A percentile compares a stretch with the other conserved stretches of the same genome.
phyloP scores from a whole-genome alignment of 441 rosid species.

The Erodium trifolium region DNA sequence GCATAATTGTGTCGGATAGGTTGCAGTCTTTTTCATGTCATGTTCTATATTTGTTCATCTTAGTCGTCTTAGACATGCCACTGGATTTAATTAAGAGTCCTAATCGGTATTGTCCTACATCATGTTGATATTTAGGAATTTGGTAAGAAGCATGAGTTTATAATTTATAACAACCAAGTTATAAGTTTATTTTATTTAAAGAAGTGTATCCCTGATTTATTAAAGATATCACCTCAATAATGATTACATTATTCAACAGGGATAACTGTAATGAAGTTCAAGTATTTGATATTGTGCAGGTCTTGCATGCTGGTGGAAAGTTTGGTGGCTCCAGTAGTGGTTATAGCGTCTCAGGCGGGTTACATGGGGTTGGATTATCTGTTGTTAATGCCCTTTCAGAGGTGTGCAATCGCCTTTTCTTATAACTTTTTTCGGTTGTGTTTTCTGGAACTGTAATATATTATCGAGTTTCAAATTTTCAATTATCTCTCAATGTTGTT shows the following conservation, averaged over 20 bases:
- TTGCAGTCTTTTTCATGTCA: constrained; percentile 1
- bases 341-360: constrained; percentile 90
- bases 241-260: not conserved
- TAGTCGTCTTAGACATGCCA: not conserved
- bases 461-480: not conserved
- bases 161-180: not conserved
- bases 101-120: not conserved
- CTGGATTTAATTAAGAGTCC: not conserved
- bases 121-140: not conserved
- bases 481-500: constrained; percentile 2
- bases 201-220: not conserved
- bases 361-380: constrained; percentile 96
- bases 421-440: not conserved
- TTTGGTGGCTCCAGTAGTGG: constrained; percentile 97
- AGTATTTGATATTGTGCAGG: constrained; percentile 37
- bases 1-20: not conserved
- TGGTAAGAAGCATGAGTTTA: not conserved
- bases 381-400: constrained; percentile 97
- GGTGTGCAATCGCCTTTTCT: constrained; percentile 36
- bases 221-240: not conserved
- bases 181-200: not conserved
- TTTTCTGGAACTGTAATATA: not conserved
- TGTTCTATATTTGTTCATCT: not conserved
- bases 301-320: constrained; percentile 96
- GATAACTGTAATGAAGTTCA: not conserved